Conservation (phyloP, 345 rosid genomes). For the Rhodamnia argentea region DNA sequence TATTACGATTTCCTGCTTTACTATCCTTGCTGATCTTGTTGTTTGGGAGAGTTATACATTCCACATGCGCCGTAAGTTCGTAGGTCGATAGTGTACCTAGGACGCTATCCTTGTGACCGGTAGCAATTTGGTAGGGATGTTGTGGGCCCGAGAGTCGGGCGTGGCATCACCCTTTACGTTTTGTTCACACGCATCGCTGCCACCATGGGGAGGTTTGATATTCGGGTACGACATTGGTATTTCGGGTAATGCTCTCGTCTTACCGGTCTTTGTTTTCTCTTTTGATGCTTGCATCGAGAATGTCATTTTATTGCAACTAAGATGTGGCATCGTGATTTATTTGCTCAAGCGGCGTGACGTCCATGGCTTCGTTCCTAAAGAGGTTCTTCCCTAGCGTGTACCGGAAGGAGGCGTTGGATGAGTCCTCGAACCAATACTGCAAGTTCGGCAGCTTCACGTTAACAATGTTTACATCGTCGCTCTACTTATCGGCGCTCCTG, state of each 20-base stretch:
- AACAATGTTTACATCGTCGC: constrained; percentile 46
- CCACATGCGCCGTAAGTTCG: too few relatives aligned
- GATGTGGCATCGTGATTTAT: neutral
- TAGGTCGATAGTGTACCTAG: too few relatives aligned
- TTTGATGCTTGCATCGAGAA: neutral
- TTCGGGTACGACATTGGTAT: constrained; percentile 38
- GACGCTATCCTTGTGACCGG: too few relatives aligned
- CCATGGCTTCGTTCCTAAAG: constrained; percentile 36
- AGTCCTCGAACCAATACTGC: constrained; percentile 29
- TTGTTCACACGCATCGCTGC: neutral
- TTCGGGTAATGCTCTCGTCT: neutral
- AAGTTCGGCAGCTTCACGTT: constrained; percentile 28
- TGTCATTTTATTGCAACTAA: neutral
- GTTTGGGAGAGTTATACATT: too few relatives aligned
- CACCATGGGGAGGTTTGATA: constrained; percentile 19
- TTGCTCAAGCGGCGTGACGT: constrained; percentile 35
- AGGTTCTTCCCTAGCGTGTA: constrained; percentile 35
- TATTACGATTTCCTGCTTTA: too few relatives aligned
- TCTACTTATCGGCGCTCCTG: constrained; percentile 42
- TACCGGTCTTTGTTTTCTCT: neutral
- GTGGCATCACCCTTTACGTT: neutral
- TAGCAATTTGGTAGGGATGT: too few relatives aligned
- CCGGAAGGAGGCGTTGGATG: constrained; percentile 7
- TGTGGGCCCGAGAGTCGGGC: too few relatives aligned
- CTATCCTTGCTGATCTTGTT: too few relatives aligned